phyloP scores from a whole-genome alignment of 2,329 filamentous ascomycete species.

The Passalora sequoiae region DNA sequence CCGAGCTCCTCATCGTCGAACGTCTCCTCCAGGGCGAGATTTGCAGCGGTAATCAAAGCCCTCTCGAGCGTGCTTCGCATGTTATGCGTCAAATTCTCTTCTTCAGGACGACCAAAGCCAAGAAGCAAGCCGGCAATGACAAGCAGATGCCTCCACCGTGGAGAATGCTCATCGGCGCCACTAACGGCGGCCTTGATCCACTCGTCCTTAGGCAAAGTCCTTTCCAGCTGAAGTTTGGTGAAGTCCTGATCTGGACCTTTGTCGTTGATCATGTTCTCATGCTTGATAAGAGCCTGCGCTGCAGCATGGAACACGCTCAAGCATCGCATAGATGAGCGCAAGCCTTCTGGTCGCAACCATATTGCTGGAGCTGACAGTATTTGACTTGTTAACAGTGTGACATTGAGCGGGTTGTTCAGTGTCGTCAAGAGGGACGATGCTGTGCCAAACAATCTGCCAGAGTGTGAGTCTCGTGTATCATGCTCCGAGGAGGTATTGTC shows the following conservation, averaged over 20 bases:
- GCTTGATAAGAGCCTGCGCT: constrained; percentile 50
- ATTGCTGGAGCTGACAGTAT: constrained; percentile 66
- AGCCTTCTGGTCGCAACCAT: constrained; percentile 59
- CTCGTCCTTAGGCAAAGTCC: constrained; percentile 42
- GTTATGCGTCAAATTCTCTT: constrained; percentile 57
- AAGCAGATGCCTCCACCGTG: constrained; percentile 78
- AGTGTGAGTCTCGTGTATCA: constrained; percentile 10
- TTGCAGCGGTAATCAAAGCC: constrained; percentile 68
- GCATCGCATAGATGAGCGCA: constrained; percentile 60
- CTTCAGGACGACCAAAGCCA: constrained; percentile 63
- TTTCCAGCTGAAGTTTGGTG: constrained; percentile 28
- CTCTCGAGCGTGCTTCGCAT: constrained; percentile 65
- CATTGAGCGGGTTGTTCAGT: constrained; percentile 69
- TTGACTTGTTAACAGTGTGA: constrained; percentile 67
- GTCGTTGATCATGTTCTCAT: constrained; percentile 37
- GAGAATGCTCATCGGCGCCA: constrained; percentile 57
- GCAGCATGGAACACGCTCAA: constrained; percentile 69
- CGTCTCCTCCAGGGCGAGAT: constrained; percentile 64
- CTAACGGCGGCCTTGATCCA: constrained; percentile 56
- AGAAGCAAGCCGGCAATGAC: constrained; percentile 72
- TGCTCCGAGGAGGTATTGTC: constrained; percentile 9
- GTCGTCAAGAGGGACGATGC: constrained; percentile 63
- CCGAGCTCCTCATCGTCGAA: constrained; percentile 48
- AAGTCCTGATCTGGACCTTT: constrained; percentile 25
- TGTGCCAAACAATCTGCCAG: constrained; percentile 52